Conservation (phyloP, 1,284 basidiomycete species). For the Boletellus deceptivus region DNA sequence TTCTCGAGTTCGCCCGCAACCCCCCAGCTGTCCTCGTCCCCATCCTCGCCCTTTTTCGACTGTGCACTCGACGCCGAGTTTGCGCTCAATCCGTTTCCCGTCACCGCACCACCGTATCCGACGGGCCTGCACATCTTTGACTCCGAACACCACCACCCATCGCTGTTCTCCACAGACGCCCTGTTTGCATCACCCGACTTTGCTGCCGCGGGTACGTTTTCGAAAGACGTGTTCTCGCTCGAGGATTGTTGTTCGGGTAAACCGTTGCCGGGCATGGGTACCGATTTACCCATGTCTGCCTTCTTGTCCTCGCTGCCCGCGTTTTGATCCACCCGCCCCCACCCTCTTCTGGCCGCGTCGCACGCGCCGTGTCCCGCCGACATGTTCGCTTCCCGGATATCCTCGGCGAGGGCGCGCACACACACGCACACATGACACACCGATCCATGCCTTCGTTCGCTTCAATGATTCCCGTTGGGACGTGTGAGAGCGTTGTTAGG, state of each 20-base stretch:
- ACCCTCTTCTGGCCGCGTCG: too few relatives aligned
- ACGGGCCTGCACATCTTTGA: conserved; percentile 20
- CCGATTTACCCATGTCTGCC: conserved; percentile 32
- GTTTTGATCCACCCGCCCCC: conserved; percentile 18
- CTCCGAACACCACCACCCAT: conserved; percentile 5
- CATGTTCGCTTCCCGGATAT: too few relatives aligned
- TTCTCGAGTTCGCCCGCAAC: conserved; percentile 31
- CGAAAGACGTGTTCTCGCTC: conserved; percentile 25
- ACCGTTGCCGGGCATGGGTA: conserved; percentile 20
- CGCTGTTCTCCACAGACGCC: background rate
- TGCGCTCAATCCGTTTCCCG: conserved; percentile 50
- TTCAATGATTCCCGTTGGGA: too few relatives aligned
- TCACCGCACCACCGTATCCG: conserved; percentile 29
- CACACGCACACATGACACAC: too few relatives aligned
- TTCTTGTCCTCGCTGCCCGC: conserved; percentile 33
- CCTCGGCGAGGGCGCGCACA: too few relatives aligned
- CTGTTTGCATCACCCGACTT: conserved; percentile 23
- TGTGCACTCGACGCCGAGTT: conserved; percentile 23
- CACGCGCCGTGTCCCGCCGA: too few relatives aligned
- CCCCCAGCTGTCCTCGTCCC: conserved; percentile 23
- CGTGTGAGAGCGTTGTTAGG: too few relatives aligned
- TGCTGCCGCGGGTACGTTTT: conserved; percentile 5
- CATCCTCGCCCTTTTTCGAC: conserved; percentile 24
- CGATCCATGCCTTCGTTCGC: too few relatives aligned
- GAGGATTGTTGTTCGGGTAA: conserved; percentile 21